phyloP scores from a whole-genome alignment of 108 stramenopile species.

The Nitzschia inconspicua region DNA sequence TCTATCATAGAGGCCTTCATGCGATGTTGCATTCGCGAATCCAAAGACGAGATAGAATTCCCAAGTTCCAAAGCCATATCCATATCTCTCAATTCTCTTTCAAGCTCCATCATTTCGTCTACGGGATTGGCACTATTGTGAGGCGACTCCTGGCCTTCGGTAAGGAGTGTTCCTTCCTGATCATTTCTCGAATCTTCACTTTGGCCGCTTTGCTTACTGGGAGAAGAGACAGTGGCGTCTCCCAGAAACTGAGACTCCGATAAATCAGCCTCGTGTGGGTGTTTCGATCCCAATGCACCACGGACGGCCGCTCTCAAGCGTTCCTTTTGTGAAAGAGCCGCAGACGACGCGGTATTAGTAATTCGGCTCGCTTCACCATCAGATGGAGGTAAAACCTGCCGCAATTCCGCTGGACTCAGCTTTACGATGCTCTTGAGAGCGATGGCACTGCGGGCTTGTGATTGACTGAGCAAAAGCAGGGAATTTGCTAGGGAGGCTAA shows the following conservation, averaged over 20 bases:
- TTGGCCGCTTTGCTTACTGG: slow-evolving; percentile 5
- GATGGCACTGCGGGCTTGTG: slow-evolving; percentile 48
- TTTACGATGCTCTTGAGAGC: slow-evolving; percentile 34
- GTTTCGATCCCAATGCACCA: slow-evolving; percentile 56
- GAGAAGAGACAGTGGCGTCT: slow-evolving; percentile 15
- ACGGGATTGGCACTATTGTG: slow-evolving; percentile 16
- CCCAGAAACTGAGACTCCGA: slow-evolving; percentile 81
- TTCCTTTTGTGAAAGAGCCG: slow-evolving; percentile 43
- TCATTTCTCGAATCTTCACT: slow-evolving; percentile 10
- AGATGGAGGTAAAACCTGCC: slow-evolving; percentile 7
- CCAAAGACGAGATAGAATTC: slow-evolving; percentile 68
- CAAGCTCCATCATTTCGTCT: slow-evolving; percentile 68
- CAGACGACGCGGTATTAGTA: not conserved
- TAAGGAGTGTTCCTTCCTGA: slow-evolving; percentile 12
- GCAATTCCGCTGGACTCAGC: slow-evolving; percentile 16
- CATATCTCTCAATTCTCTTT: slow-evolving; percentile 77
- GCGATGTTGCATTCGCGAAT: slow-evolving; percentile 38
- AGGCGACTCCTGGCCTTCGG: not conserved
- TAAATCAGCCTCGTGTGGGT: slow-evolving; percentile 70
- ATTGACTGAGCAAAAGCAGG: slow-evolving; percentile 55
- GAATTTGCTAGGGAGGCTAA: slow-evolving; percentile 39
- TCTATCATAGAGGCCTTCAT: slow-evolving; percentile 45
- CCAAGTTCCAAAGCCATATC: slow-evolving; percentile 80
- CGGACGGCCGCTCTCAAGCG: slow-evolving; percentile 75
- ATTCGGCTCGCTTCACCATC: not conserved